Conservation (phyloP, 805 yeast genomes). For the Kodamaea fukazawae region DNA sequence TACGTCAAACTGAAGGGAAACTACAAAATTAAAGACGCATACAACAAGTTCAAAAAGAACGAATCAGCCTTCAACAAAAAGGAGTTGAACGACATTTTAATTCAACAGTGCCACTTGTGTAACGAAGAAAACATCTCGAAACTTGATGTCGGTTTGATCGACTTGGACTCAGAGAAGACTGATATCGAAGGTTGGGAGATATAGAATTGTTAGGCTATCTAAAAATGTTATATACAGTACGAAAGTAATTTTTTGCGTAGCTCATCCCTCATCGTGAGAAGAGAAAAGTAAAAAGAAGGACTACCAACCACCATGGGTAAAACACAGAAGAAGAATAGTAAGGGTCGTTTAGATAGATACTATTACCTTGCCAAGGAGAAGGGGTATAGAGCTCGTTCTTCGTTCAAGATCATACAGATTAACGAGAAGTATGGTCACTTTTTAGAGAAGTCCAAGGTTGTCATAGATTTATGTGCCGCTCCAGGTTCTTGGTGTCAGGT, state of each 20-base stretch:
- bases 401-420: conserved; percentile 90
- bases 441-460: conserved; percentile 90
- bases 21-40: conserved; percentile 59
- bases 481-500: conserved; percentile 99
- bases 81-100: conserved; percentile 59
- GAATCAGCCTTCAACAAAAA: conserved; percentile 37
- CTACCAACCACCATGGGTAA: conserved; percentile 64
- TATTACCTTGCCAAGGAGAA: conserved; percentile 95
- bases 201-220: conserved; percentile 17
- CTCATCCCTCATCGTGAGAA: conserved; percentile 5
- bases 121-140: conserved; percentile 68
- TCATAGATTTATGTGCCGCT: conserved; percentile 97
- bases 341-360: conserved; percentile 99
- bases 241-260: neutral
- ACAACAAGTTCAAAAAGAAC: conserved; percentile 51
- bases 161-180: conserved; percentile 27
- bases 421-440: conserved; percentile 97
- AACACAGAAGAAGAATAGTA: conserved; percentile 90
- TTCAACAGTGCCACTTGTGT: conserved; percentile 71
- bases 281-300: neutral
- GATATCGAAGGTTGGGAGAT: conserved; percentile 51
- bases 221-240: conserved; percentile 2
- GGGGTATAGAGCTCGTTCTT: conserved; percentile 98
- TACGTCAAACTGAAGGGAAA: conserved; percentile 61
- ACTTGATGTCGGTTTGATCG: conserved; percentile 63